Percentiles rank a stretch among this genome's conserved stretches.
Conservation (phyloP, 257 asterid species). For the Solanum etuberosum region DNA sequence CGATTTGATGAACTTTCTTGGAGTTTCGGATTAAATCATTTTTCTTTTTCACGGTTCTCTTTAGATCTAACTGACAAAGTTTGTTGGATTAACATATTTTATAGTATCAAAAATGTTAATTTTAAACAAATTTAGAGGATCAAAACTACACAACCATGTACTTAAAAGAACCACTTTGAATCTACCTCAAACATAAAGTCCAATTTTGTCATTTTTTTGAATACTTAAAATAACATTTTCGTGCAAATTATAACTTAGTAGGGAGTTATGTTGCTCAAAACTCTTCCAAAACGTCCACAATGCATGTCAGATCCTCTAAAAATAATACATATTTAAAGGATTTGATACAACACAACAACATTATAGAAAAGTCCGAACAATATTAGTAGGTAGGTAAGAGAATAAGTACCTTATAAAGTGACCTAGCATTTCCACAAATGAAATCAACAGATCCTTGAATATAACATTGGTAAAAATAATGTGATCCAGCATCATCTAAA, state of each 20-base stretch:
- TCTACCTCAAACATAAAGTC: background rate
- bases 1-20: background rate
- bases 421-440: conserved; percentile 69
- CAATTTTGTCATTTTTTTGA: background rate
- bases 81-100: background rate
- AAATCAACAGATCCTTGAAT: conserved; percentile 74
- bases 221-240: background rate
- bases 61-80: no score
- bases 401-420: conserved; percentile 45
- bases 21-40: no score
- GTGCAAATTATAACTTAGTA: background rate
- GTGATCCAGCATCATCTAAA: conserved; percentile 54
- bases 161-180: background rate
- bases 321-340: fast-evolving
- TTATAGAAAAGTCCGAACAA: background rate
- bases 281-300: background rate
- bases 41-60: background rate
- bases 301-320: background rate
- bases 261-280: background rate
- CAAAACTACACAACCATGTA: no score
- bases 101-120: background rate
- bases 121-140: background rate
- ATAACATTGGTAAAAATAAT: conserved; percentile 48
- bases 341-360: fast-evolving
- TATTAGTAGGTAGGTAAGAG: background rate